These are phyloP conservation scores for Artemisia tridentata DNA, from an alignment of 129 eudicot genomes.

Conservation along the genomic window DNA sequence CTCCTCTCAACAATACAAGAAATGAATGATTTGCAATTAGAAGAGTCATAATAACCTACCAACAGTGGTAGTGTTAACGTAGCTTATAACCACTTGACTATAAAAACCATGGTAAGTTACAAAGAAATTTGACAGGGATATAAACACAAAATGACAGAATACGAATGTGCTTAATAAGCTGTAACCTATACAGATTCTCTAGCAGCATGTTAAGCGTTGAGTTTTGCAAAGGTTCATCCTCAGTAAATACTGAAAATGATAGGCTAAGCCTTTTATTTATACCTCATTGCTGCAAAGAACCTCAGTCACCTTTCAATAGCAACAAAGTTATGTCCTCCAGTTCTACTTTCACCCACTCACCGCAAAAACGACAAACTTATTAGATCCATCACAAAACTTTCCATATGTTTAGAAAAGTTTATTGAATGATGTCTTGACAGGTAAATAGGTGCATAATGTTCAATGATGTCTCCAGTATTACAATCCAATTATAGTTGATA, in stretches of 20 bases:
- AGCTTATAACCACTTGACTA: neutral
- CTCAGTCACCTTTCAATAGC: neutral
- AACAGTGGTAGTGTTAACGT: neutral
- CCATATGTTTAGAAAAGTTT: too few relatives aligned
- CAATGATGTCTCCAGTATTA: too few relatives aligned
- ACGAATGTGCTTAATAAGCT: too few relatives aligned
- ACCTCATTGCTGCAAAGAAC: constrained; percentile 14
- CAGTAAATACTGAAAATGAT: neutral
- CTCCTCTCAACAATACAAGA: neutral
- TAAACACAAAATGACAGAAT: neutral
- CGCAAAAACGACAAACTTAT: neutral
- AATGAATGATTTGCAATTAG: neutral
- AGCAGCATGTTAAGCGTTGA: neutral
- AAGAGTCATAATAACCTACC: neutral
- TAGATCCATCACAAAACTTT: too few relatives aligned
- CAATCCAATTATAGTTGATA: neutral
- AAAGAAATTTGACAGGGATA: neutral
- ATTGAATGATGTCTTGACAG: neutral
- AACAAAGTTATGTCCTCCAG: constrained; percentile 1
- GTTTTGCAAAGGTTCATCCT: neutral
- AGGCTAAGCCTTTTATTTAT: neutral
- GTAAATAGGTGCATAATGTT: neutral
- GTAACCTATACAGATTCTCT: neutral
- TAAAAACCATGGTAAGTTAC: neutral
- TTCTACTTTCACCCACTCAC: neutral